These are phyloP conservation scores for Plectranthus barbatus DNA, from an alignment of 257 asterid species.

Conservation along the genomic window DNA sequence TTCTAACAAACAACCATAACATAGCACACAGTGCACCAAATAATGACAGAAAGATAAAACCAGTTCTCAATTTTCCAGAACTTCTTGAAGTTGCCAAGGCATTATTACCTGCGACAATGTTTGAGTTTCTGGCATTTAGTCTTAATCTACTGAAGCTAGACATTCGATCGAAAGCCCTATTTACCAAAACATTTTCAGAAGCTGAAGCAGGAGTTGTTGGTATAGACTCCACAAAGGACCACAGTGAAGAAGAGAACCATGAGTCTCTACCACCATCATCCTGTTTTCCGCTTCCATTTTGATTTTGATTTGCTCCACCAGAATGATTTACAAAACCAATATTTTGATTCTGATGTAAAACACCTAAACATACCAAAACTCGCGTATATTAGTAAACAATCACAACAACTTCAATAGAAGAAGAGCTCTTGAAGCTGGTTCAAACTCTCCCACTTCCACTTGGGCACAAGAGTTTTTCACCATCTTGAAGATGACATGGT, in stretches of 20 bases:
- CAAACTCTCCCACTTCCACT: conserved; percentile 90
- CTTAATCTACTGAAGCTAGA: conserved; percentile 86
- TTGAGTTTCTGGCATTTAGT: conserved; percentile 36
- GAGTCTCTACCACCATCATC: conserved; percentile 66
- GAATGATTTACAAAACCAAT: conserved; percentile 34
- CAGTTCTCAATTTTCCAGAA: conserved; percentile 34
- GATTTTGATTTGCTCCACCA: conserved; percentile 44
- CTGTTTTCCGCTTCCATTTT: conserved; percentile 31
- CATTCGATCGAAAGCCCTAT: conserved; percentile 72
- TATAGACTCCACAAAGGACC: conserved; percentile 97
- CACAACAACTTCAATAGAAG: conserved; percentile 21
- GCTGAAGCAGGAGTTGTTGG: conserved; percentile 97
- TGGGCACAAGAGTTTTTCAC: conserved; percentile 85
- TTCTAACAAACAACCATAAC: conserved; percentile 58
- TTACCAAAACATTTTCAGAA: conserved; percentile 76
- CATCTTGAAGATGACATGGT: conserved; percentile 47
- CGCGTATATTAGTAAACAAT: conserved; percentile 41
- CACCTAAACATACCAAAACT: conserved; percentile 69
- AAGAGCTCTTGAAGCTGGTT: conserved; percentile 81
- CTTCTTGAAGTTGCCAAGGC: conserved; percentile 43
- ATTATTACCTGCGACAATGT: conserved; percentile 43
- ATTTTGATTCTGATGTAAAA: conserved; percentile 30
- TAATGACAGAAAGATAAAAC: conserved; percentile 50
- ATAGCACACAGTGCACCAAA: conserved; percentile 74
- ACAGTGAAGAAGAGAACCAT: conserved; percentile 66